A percentile compares a stretch with the other conserved stretches of the same genome.
Conservation (phyloP, 2,329 filamentous ascomycete genomes). For the Leptodontidium sp. region DNA sequence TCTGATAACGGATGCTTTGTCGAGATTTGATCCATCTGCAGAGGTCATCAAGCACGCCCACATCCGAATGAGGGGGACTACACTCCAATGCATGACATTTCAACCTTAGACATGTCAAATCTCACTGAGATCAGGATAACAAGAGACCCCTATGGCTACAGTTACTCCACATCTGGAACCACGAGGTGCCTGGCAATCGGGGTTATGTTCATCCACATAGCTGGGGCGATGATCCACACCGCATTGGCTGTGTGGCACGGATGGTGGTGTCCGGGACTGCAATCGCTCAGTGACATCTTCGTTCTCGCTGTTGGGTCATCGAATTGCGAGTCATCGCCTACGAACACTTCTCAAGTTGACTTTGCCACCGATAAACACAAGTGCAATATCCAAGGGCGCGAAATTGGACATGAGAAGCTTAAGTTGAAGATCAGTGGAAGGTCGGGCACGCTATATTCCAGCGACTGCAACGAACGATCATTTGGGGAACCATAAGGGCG, state of each 20-base stretch:
- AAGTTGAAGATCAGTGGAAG: too few species aligned
- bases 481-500: too few species aligned
- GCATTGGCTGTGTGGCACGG: background rate
- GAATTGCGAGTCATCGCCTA: background rate
- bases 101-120: too few species aligned
- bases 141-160: background rate
- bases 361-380: background rate
- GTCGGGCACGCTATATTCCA: too few species aligned
- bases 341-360: background rate
- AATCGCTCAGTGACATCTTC: background rate
- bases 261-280: background rate
- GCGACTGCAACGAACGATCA: too few species aligned
- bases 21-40: background rate
- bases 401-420: background rate
- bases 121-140: too few species aligned
- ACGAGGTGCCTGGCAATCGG: background rate
- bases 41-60: too few species aligned
- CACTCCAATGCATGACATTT: too few species aligned
- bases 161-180: background rate
- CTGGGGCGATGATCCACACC: background rate
- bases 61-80: too few species aligned
- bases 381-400: background rate
- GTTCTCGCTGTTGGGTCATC: constrained; percentile 10
- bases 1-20: background rate
- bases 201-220: background rate